phyloP scores from a whole-genome alignment of 495 filamentous ascomycete species.

The Penicillium turbatum region DNA sequence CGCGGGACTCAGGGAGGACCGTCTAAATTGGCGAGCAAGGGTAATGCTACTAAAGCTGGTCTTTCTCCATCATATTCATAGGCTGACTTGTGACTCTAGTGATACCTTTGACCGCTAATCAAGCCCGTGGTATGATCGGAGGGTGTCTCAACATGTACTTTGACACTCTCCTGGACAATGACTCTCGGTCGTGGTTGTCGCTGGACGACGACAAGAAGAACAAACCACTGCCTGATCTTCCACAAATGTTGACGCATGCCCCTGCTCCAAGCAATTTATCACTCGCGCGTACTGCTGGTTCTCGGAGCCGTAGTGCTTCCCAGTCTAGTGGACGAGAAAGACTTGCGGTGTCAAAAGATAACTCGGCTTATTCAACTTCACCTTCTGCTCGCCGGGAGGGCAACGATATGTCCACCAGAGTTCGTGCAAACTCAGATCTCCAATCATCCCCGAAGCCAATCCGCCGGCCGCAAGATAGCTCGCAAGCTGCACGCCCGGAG shows the following conservation, averaged over 20 bases:
- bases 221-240: slow-evolving; percentile 1
- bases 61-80: not conserved
- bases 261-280: slow-evolving; percentile 16
- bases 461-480: slow-evolving; percentile 13
- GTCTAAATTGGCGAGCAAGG: slow-evolving; percentile 3
- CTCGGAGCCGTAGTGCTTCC: slow-evolving; percentile 32
- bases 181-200: slow-evolving; percentile 7
- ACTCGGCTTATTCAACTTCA: slow-evolving; percentile 13
- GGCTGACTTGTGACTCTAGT: slow-evolving; percentile 21
- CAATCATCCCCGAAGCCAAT: slow-evolving; percentile 21
- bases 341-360: slow-evolving; percentile 15
- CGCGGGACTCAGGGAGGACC: not conserved
- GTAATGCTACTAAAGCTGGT: not conserved
- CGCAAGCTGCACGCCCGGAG: slow-evolving; percentile 15
- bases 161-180: slow-evolving; percentile 29
- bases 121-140: slow-evolving; percentile 49
- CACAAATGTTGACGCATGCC: not conserved
- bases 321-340: slow-evolving; percentile 22
- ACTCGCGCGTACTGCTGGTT: slow-evolving; percentile 18
- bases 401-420: slow-evolving; percentile 21
- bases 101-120: slow-evolving; percentile 41
- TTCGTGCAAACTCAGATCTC: slow-evolving; percentile 32
- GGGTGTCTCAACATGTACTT: slow-evolving; percentile 52
- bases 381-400: slow-evolving; percentile 14
- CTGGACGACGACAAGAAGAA: slow-evolving; percentile 15